phyloP scores from a whole-genome alignment of 2,329 filamentous ascomycete genomes.

The Penicillium sp. region DNA sequence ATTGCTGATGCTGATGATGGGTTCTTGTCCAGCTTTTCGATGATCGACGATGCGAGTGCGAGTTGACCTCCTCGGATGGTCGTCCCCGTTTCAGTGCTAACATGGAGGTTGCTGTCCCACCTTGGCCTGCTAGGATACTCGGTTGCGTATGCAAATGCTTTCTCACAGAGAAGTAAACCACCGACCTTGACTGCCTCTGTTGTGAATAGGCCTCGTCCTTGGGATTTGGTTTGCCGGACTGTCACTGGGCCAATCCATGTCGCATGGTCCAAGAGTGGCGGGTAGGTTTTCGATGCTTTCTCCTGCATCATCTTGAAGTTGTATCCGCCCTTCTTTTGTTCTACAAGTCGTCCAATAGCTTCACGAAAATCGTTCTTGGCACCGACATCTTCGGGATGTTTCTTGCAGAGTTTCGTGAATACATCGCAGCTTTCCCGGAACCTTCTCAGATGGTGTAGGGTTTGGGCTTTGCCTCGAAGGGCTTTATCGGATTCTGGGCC shows the following conservation, averaged over 20 bases:
- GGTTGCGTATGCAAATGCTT: slow-evolving; percentile 50
- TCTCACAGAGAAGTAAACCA: slow-evolving; percentile 57
- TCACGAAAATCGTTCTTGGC: slow-evolving; percentile 33
- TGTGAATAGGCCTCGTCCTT: slow-evolving; percentile 55
- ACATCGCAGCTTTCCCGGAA: slow-evolving; percentile 40
- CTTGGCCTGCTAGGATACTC: neutral
- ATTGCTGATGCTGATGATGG: slow-evolving; percentile 36
- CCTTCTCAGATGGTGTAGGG: slow-evolving; percentile 44
- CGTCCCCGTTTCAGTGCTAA: neutral
- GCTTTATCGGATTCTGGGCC: slow-evolving; percentile 39
- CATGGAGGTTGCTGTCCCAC: neutral
- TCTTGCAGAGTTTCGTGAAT: slow-evolving; percentile 34
- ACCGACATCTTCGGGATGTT: slow-evolving; percentile 36
- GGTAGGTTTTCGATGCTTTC: slow-evolving; percentile 30
- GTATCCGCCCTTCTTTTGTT: slow-evolving; percentile 20
- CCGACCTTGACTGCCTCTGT: slow-evolving; percentile 50
- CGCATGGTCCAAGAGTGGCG: slow-evolving; percentile 29
- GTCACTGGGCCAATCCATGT: slow-evolving; percentile 47
- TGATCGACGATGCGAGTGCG: slow-evolving; percentile 18
- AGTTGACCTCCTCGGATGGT: neutral
- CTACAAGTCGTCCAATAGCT: slow-evolving; percentile 21
- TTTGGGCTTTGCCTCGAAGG: slow-evolving; percentile 46
- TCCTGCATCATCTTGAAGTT: slow-evolving; percentile 23
- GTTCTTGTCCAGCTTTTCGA: slow-evolving; percentile 50
- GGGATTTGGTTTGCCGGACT: slow-evolving; percentile 41